Percentiles rank a stretch among this genome's conserved stretches.
Evolutionary conservation across 148 eudicot genomes (phyloP).

Genomic region (Nepenthes gracilis): DNA sequence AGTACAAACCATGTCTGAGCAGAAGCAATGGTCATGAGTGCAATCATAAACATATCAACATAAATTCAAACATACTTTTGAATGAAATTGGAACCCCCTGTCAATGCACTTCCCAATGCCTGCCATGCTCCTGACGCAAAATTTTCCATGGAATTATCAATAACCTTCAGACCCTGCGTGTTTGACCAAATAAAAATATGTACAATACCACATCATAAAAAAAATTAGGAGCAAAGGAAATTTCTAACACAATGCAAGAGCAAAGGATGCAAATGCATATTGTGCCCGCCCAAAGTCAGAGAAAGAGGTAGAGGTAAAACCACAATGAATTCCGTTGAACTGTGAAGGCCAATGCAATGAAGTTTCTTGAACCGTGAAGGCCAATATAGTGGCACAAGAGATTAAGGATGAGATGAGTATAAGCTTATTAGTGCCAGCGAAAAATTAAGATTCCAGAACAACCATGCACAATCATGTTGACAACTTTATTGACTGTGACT

Average conservation of each 20-base stretch:
- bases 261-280: no score
- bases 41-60: neutral
- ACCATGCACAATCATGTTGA: neutral
- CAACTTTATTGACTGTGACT: conserved; percentile 3
- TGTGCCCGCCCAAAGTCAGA: no score
- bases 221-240: neutral
- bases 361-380: no score
- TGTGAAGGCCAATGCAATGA: no score
- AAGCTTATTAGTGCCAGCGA: neutral
- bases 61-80: conserved; percentile 44
- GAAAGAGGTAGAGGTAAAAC: no score
- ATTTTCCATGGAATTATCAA: conserved; percentile 75
- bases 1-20: neutral
- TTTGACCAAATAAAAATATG: neutral
- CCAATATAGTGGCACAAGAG: no score
- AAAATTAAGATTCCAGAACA: neutral
- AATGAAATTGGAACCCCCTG: conserved; percentile 69
- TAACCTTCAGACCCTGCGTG: conserved; percentile 74
- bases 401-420: no score
- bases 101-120: conserved; percentile 86
- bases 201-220: neutral
- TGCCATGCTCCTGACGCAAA: conserved; percentile 97
- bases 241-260: no score
- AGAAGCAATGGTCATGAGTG: neutral
- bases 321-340: no score